Conservation (phyloP, 192 early-diverging fungal species). For the Coemansia sp. region DNA sequence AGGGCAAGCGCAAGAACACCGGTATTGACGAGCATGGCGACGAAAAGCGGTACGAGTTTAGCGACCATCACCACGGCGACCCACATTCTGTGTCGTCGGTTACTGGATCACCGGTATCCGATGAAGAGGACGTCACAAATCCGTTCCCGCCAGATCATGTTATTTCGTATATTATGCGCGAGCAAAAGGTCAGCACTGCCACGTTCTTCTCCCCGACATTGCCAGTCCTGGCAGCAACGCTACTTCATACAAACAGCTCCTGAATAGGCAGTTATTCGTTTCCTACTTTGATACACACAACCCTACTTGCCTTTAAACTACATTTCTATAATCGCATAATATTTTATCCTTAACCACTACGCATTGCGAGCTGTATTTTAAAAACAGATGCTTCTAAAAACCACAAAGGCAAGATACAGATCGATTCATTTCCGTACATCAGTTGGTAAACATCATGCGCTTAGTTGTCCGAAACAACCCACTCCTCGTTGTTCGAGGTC, state of each 20-base stretch:
- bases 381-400: too few relatives aligned
- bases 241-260: constrained; percentile 42
- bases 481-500: constrained; percentile 61
- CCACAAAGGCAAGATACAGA: too few relatives aligned
- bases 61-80: constrained; percentile 49
- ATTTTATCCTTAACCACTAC: too few relatives aligned
- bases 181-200: constrained; percentile 53
- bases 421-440: too few relatives aligned
- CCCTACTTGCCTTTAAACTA: not conserved
- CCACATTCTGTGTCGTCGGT: constrained; percentile 30
- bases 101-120: constrained; percentile 27
- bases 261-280: not conserved
- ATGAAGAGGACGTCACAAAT: constrained; percentile 50
- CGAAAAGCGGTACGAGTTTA: constrained; percentile 51
- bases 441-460: not conserved
- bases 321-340: not conserved
- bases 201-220: constrained; percentile 54
- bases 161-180: constrained; percentile 52
- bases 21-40: constrained; percentile 32
- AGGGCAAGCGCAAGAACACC: constrained; percentile 41
- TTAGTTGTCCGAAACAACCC: constrained; percentile 70
- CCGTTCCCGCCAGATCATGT: constrained; percentile 53
- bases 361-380: too few relatives aligned
- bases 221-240: constrained; percentile 50
- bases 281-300: constrained; percentile 2